Base-by-base conservation (phyloP, 305 asterid genomes). In the Ilex paraguariensis region DNA sequence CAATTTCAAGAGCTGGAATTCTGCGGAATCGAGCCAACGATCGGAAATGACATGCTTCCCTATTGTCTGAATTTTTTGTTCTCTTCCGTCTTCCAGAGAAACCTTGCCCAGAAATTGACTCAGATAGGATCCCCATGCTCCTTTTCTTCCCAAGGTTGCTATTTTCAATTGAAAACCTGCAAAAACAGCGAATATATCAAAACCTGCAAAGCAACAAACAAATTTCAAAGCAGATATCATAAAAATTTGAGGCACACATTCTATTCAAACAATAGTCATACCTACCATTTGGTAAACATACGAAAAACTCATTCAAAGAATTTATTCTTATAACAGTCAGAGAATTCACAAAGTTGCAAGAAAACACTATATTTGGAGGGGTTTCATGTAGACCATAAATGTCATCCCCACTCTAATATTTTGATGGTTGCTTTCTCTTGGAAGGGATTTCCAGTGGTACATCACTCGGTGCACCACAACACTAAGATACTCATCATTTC, bases 1-100 rank as follows among this genome's bases (percentile, higher is more conserved):
- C 71, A 9, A 57, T 62, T 68, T 91, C 96, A 31, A 66, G 5
- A 5, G 71, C 70, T 58, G 96, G 90, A 63, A 84, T 66, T 61
- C 62, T 77, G 64, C 79, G 80, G 66, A 79, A 88, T 73, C 85
- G 91, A 51, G 87, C 82, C 69, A 72, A 72, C 1, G 72, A 76
- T 2, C 89, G 75, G 55, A 65, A 64, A 65, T 67, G 64, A 10
- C 89, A 71, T 12, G 76, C 52, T 61, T 75, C 74, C 61, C 54
- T 64, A 63, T 72, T 80, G 36, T 60, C 78, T 31, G 71, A 70
- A 54, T 73, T 70, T 39, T 42, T 66, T 4, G 91, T 78, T 58
- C 98, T 77, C 83, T 69, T 86, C 64, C 73, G 79, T 78, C 70
- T 91, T 17, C 45, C 68, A 58, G 85, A 62, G 73, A 87, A 87